Evolutionary conservation across 805 yeast genomes (phyloP).

Genomic region (Tetrapisispora iriomotensis): DNA sequence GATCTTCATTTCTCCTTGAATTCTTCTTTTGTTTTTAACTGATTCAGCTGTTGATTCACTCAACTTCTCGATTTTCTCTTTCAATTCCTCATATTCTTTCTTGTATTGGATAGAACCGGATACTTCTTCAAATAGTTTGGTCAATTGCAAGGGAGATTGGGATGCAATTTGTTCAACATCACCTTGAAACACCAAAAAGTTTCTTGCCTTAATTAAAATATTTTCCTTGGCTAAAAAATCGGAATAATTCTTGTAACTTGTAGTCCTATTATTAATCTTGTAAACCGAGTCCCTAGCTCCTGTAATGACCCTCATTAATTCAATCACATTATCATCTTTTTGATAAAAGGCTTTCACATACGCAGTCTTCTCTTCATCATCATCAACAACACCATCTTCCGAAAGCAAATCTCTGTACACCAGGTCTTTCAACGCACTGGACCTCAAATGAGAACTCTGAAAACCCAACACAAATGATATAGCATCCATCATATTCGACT

Average conservation of each 20-base stretch:
- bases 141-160: conserved; percentile 68
- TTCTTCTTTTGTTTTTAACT: conserved; percentile 57
- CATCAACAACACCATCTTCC: conserved; percentile 18
- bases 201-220: conserved; percentile 78
- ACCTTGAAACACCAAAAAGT: conserved; percentile 92
- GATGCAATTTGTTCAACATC: conserved; percentile 91
- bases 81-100: conserved; percentile 54
- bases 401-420: conserved; percentile 57
- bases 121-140: conserved; percentile 66
- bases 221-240: conserved; percentile 62
- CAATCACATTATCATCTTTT: conserved; percentile 48
- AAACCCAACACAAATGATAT: conserved; percentile 90
- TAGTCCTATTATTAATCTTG: conserved; percentile 49
- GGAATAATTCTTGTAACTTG: conserved; percentile 56
- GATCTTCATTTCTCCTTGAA: conserved; percentile 65
- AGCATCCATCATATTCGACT: conserved; percentile 96
- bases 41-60: conserved; percentile 54
- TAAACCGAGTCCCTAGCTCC: conserved; percentile 57
- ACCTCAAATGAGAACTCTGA: conserved; percentile 62
- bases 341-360: conserved; percentile 73
- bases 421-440: conserved; percentile 62
- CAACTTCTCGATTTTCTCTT: conserved; percentile 56
- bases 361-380: conserved; percentile 34
- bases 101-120: conserved; percentile 69
- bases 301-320: conserved; percentile 54